Evolutionary conservation across 164 flowering plant species (phyloP).

Genomic region (Litsea cubeba): DNA sequence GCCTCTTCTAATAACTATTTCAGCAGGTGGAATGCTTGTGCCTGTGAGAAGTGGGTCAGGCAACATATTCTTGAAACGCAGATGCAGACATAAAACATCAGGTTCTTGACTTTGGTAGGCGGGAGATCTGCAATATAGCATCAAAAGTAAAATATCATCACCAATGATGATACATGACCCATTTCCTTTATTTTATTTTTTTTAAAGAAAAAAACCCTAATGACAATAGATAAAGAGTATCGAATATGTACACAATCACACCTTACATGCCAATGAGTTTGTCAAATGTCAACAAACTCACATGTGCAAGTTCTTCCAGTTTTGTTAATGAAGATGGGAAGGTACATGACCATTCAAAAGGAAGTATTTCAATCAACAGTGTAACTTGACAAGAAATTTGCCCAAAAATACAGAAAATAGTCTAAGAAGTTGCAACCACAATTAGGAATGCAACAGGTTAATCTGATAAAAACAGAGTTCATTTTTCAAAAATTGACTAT

Average conservation of each 20-base stretch:
- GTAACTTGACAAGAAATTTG: background rate
- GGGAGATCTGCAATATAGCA: conserved; percentile 24
- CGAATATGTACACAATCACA: background rate
- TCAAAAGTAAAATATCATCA: background rate
- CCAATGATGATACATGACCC: background rate
- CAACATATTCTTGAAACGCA: background rate
- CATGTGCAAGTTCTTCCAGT: too few relatives aligned
- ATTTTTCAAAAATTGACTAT: too few relatives aligned
- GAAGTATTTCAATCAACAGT: background rate
- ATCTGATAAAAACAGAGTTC: too few relatives aligned
- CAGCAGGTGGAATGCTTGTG: background rate
- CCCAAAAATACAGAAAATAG: background rate
- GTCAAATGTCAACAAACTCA: too few relatives aligned
- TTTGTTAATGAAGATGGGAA: background rate
- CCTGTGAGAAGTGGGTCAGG: background rate
- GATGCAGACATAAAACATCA: conserved; percentile 9
- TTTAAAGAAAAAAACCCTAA: background rate
- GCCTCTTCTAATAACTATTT: background rate
- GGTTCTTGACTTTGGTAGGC: conserved; percentile 20
- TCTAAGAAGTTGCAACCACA: too few relatives aligned
- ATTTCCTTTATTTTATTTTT: too few relatives aligned
- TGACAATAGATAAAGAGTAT: background rate
- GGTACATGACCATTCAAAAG: too few relatives aligned
- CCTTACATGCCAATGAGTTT: background rate
- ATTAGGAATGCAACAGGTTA: too few relatives aligned